These are phyloP conservation scores for Pseudofabraea citricarpa DNA, from an alignment of 2,329 filamentous ascomycete species.

Conservation along the genomic window DNA sequence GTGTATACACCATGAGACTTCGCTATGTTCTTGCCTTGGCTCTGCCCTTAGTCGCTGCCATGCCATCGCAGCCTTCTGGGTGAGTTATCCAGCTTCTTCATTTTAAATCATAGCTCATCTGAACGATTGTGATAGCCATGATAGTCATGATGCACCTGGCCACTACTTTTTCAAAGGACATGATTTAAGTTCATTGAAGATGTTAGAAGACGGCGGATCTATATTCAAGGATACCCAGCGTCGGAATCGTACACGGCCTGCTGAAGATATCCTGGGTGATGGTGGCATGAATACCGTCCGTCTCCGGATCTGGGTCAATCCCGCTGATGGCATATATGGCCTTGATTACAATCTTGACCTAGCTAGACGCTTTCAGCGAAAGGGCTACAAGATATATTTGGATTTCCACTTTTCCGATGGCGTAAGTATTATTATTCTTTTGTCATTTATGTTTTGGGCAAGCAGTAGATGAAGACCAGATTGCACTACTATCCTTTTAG, in stretches of 20 bases:
- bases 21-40: conserved; percentile 1
- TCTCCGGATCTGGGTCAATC: conserved; percentile 68
- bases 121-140: too few species aligned
- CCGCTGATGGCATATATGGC: conserved; percentile 58
- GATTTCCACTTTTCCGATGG: conserved; percentile 51
- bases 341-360: conserved; percentile 64
- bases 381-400: conserved; percentile 52
- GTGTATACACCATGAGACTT: conserved; percentile 1
- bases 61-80: conserved; percentile 2
- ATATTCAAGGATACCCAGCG: conserved; percentile 31
- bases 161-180: conserved; percentile 32
- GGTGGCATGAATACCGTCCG: conserved; percentile 65
- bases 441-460: too few species aligned
- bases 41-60: conserved; percentile 5
- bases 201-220: conserved; percentile 29
- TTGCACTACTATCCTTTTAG: too few species aligned
- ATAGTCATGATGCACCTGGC: background rate
- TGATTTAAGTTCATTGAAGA: conserved; percentile 33
- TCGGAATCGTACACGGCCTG: conserved; percentile 34
- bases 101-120: too few species aligned
- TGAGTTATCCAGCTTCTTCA: too few species aligned
- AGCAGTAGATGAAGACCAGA: too few species aligned
- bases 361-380: conserved; percentile 56
- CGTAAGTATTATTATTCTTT: too few species aligned
- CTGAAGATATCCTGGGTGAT: conserved; percentile 58